Evolutionary conservation across 176 grass and related monocot species (phyloP).

Genomic region (Themeda triandra): DNA sequence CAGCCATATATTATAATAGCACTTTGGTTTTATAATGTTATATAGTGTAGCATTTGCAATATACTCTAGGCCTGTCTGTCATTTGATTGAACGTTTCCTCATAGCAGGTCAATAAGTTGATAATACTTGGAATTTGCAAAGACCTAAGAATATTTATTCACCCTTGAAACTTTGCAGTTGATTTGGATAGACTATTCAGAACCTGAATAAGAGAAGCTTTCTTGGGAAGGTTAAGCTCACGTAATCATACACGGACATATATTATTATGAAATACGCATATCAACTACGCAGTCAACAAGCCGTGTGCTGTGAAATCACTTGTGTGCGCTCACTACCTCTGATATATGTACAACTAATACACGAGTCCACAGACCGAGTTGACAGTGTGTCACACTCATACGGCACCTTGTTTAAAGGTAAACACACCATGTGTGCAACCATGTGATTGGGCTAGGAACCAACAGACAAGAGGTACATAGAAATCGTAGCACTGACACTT

Average conservation of each 20-base stretch:
- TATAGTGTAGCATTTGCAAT: conserved; percentile 1
- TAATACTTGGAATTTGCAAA: background rate
- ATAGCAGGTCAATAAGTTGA: background rate
- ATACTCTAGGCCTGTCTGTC: background rate
- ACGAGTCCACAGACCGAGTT: background rate
- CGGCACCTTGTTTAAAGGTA: background rate
- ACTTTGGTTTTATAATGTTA: background rate
- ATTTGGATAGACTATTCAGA: background rate
- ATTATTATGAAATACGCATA: background rate
- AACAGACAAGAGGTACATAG: background rate
- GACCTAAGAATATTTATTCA: background rate
- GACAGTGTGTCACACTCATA: background rate
- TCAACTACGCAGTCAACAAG: background rate
- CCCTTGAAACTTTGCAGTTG: background rate
- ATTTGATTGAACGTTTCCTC: background rate
- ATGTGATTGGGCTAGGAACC: background rate
- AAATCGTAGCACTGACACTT: background rate
- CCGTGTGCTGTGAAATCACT: background rate
- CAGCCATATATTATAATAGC: background rate
- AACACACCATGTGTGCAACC: background rate
- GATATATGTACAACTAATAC: background rate
- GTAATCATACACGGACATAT: background rate
- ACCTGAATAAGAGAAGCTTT: background rate
- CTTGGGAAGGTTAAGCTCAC: background rate
- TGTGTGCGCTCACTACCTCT: background rate